Conservation (phyloP, 148 eudicot genomes). For the Vaccinium vitisidaea region DNA sequence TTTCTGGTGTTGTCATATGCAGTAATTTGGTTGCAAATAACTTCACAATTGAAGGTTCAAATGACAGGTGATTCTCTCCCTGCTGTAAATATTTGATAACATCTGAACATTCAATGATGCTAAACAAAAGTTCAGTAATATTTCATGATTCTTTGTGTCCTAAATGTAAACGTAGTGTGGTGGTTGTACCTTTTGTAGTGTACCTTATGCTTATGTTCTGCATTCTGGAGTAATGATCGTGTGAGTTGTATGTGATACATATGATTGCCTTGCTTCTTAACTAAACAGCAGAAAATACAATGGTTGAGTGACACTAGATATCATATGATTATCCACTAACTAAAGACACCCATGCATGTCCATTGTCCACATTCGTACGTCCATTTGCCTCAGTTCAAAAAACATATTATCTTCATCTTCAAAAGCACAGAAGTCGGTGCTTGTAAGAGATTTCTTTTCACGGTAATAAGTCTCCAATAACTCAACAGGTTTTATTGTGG, state of each 20-base stretch:
- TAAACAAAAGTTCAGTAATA: not conserved
- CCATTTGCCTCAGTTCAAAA: not conserved
- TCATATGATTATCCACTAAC: not conserved
- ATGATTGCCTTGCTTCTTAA: too few species aligned
- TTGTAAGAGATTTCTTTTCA: too few species aligned
- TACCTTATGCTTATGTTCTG: not conserved
- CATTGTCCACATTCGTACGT: not conserved
- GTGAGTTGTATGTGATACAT: not conserved
- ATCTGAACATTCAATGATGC: not conserved
- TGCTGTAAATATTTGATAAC: not conserved
- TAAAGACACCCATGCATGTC: not conserved
- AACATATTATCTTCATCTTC: not conserved
- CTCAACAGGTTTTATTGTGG: not conserved
- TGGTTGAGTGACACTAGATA: too few species aligned
- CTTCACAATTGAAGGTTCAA: slow-evolving; percentile 50
- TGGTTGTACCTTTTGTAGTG: not conserved
- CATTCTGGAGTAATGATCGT: not conserved
- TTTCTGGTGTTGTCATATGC: slow-evolving; percentile 28
- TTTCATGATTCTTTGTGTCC: not conserved
- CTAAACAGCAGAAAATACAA: too few species aligned
- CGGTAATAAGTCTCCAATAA: not conserved
- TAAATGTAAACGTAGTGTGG: not conserved
- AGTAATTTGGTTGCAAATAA: slow-evolving; percentile 86
- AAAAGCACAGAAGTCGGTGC: not conserved
- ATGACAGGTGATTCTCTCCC: slow-evolving; percentile 47